Conservation (phyloP, 805 yeast species). For the Candida vaughaniae region DNA sequence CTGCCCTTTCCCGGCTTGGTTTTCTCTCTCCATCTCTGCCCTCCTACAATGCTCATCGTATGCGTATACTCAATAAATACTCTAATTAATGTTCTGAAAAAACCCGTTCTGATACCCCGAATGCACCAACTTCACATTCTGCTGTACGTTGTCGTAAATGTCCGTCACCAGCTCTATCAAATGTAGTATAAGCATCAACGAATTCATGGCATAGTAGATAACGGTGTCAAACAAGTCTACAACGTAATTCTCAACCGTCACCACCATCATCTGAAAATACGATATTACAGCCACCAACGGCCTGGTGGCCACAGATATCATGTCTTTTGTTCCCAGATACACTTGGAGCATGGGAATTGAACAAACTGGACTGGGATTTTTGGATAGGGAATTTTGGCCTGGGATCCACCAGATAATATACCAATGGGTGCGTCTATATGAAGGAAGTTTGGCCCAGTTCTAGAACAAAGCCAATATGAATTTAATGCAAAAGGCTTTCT, state of each 20-base stretch:
- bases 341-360: no score
- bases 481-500: no score
- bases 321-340: no score
- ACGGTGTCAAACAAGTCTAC: slow-evolving; percentile 10
- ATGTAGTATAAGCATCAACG: slow-evolving; percentile 10
- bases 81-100: slow-evolving; percentile 13
- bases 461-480: neutral
- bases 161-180: slow-evolving; percentile 11
- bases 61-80: neutral
- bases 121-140: slow-evolving; percentile 8
- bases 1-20: no score
- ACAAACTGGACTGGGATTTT: no score
- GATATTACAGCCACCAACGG: neutral
- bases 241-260: neutral
- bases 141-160: neutral
- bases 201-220: slow-evolving; percentile 14
- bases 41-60: no score
- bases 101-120: slow-evolving; percentile 14
- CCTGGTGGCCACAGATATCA: no score
- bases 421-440: no score
- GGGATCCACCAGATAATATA: no score
- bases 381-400: no score
- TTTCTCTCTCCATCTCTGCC: no score
- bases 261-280: neutral
- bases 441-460: neutral